A percentile compares a stretch with the other conserved stretches of the same genome.
Evolutionary conservation across 1,284 basidiomycete genomes (phyloP).

Genomic region (Austroboletus niveus): DNA sequence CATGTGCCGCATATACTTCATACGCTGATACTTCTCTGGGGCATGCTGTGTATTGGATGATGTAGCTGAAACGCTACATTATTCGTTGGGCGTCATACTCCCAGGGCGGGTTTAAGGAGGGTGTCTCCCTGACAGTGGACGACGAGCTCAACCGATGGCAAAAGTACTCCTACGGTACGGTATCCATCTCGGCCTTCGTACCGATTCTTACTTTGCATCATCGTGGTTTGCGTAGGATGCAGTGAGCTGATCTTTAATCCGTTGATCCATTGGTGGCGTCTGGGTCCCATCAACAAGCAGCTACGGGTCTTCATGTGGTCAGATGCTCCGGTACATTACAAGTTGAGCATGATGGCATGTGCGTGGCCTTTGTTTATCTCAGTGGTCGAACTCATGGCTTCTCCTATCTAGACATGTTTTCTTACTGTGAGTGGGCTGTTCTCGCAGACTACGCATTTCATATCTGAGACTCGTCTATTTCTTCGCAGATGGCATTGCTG

Average conservation of each 20-base stretch:
- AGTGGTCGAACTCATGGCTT: conserved; percentile 6
- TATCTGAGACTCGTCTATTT: not conserved
- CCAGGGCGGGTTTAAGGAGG: conserved; percentile 81
- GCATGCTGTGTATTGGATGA: not conserved
- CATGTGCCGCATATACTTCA: not conserved
- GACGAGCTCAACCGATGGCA: conserved; percentile 86
- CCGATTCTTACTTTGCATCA: not conserved
- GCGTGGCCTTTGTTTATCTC: conserved; percentile 42
- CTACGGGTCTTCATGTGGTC: conserved; percentile 76
- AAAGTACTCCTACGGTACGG: conserved; percentile 84
- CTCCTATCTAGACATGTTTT: conserved; percentile 68
- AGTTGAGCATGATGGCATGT: conserved; percentile 73
- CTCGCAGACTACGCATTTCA: conserved; percentile 6
- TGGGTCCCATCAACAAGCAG: conserved; percentile 77
- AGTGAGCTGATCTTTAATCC: conserved; percentile 82
- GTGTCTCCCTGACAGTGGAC: conserved; percentile 78
- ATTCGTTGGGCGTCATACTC: conserved; percentile 86
- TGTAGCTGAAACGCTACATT: conserved; percentile 60
- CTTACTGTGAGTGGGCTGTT: conserved; percentile 53
- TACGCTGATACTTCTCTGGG: not conserved
- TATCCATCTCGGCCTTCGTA: not conserved
- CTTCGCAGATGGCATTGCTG: conserved; percentile 69
- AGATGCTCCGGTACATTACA: conserved; percentile 76
- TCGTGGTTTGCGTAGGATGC: conserved; percentile 13
- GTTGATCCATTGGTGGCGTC: conserved; percentile 63